Conservation (phyloP, 495 filamentous ascomycete species). For the Rhizodiscina lignyota region DNA sequence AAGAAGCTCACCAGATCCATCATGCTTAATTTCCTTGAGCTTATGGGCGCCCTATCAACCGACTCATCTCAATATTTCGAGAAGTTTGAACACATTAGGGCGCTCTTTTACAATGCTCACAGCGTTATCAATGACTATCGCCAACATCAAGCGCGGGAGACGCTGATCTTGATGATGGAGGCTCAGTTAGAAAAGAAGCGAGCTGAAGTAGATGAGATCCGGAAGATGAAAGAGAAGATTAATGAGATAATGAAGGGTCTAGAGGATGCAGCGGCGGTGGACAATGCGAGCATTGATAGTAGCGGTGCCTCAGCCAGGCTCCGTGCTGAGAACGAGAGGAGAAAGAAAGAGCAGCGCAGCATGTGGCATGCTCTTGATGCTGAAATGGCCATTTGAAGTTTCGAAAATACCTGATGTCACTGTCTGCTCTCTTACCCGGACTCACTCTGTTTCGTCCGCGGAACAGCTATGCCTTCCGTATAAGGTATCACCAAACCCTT, state of each 20-base stretch:
- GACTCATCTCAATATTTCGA: conserved; percentile 42
- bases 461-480: too few relatives aligned
- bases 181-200: conserved; percentile 58
- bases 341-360: conserved; percentile 5
- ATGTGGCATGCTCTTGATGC: conserved; percentile 3
- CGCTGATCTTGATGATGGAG: conserved; percentile 81
- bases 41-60: conserved; percentile 50
- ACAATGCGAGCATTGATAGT: conserved; percentile 14
- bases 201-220: conserved; percentile 64
- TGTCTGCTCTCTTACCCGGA: too few relatives aligned
- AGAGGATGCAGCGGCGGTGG: conserved; percentile 27
- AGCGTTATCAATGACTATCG: conserved; percentile 86
- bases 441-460: too few relatives aligned
- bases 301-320: conserved; percentile 21
- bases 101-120: conserved; percentile 74
- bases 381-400: too few relatives aligned
- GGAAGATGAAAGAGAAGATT: conserved; percentile 53
- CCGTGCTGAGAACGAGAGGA: background rate
- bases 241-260: conserved; percentile 50
- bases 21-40: conserved; percentile 70
- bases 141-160: conserved; percentile 88
- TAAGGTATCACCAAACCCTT: too few relatives aligned
- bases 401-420: too few relatives aligned
- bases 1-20: conserved; percentile 64
- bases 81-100: conserved; percentile 61